Conservation (phyloP, 768 basidiomycete species). For the Mycena rosella region DNA sequence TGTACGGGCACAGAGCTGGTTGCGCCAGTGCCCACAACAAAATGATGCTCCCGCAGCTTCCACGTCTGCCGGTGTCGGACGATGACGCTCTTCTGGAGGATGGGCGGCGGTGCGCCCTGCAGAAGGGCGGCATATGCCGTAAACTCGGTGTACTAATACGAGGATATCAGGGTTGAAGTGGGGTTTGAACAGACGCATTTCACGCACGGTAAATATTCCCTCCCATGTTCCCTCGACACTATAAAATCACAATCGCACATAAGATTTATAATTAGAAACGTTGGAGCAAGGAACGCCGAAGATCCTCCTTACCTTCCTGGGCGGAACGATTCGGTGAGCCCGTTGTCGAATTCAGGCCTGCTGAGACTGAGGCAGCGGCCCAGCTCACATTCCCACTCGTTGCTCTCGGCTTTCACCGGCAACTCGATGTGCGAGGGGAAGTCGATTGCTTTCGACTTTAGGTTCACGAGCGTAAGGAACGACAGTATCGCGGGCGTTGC, state of each 20-base stretch:
- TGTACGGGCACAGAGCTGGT: slow-evolving; percentile 40
- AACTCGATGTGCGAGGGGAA: slow-evolving; percentile 51
- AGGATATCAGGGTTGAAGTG: background rate
- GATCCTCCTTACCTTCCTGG: slow-evolving; percentile 63
- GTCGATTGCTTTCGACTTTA: slow-evolving; percentile 44
- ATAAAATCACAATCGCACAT: slow-evolving; percentile 17
- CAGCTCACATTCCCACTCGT: slow-evolving; percentile 83
- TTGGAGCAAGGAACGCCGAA: slow-evolving; percentile 6
- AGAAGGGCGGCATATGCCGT: slow-evolving; percentile 84
- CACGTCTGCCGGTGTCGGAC: slow-evolving; percentile 92
- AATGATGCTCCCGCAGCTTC: slow-evolving; percentile 85
- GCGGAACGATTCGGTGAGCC: slow-evolving; percentile 61
- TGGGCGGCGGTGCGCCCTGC: slow-evolving; percentile 72
- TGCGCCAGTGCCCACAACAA: slow-evolving; percentile 49
- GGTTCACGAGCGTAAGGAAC: slow-evolving; percentile 69
- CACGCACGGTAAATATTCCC: slow-evolving; percentile 77
- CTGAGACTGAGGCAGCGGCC: slow-evolving; percentile 62
- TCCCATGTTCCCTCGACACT: slow-evolving; percentile 87
- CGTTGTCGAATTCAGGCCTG: slow-evolving; percentile 45
- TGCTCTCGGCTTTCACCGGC: slow-evolving; percentile 47
- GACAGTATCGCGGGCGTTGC: slow-evolving; percentile 80
- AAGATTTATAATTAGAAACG: background rate
- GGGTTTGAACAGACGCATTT: background rate
- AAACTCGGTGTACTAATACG: slow-evolving; percentile 82
- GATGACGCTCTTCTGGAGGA: slow-evolving; percentile 79